Evolutionary conservation across 768 basidiomycete genomes (phyloP).

Genomic region (Russula brevipes): DNA sequence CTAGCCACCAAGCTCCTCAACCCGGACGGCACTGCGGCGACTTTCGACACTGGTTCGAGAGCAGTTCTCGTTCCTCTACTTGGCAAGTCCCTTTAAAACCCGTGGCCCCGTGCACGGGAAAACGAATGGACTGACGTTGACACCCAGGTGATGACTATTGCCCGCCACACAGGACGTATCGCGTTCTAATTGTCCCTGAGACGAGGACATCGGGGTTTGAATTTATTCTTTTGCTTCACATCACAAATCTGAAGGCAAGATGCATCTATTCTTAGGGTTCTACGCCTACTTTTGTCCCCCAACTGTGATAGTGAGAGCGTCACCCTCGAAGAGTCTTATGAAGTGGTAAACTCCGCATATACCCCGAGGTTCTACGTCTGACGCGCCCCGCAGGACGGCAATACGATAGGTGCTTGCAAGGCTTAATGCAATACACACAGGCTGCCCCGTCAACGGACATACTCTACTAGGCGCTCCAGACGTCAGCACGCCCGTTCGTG

Average conservation of each 20-base stretch:
- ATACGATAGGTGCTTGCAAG: constrained; percentile 5
- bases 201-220: constrained; percentile 40
- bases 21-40: constrained; percentile 58
- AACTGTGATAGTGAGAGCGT: constrained; percentile 24
- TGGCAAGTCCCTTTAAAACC: constrained; percentile 36
- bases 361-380: not conserved
- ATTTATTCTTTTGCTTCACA: constrained; percentile 13
- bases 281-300: constrained; percentile 41
- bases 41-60: constrained; percentile 56
- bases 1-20: constrained; percentile 63
- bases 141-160: constrained; percentile 36
- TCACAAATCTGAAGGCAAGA: constrained; percentile 5
- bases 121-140: not conserved
- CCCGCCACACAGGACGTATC: constrained; percentile 41
- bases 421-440: not conserved
- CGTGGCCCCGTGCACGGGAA: not conserved
- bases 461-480: constrained; percentile 1
- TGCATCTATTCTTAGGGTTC: constrained; percentile 30
- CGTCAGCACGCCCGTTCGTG: not conserved
- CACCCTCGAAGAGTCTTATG: constrained; percentile 29
- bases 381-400: constrained; percentile 15
- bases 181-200: constrained; percentile 40
- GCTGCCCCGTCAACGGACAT: constrained; percentile 2
- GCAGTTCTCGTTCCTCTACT: constrained; percentile 65
- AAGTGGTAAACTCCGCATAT: constrained; percentile 27